Conservation (phyloP, 441 rosid species). For the Dalechampia spathulata region DNA sequence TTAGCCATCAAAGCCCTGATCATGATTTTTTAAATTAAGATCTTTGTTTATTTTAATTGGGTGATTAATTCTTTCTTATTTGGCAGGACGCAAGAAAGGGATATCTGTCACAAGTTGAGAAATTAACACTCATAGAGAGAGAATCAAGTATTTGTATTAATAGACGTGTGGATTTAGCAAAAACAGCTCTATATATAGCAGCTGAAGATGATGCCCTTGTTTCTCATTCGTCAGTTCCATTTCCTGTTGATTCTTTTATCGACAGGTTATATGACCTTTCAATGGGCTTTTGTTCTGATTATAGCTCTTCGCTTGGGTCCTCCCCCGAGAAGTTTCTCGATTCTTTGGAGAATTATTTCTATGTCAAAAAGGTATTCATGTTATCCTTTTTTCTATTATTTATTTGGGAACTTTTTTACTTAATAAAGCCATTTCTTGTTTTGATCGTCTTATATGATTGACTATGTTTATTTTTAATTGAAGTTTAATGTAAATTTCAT, state of each 20-base stretch:
- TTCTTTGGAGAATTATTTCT: slow-evolving; percentile 41
- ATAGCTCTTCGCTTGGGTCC: slow-evolving; percentile 25
- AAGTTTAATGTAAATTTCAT: too few relatives aligned
- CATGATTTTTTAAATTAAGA: too few relatives aligned
- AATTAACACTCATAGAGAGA: slow-evolving; percentile 42
- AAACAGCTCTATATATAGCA: slow-evolving; percentile 47
- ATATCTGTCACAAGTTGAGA: slow-evolving; percentile 30
- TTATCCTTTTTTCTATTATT: too few relatives aligned
- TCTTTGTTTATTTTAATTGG: neutral
- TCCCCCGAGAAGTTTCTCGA: slow-evolving; percentile 43
- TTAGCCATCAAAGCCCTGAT: too few relatives aligned
- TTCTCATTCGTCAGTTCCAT: slow-evolving; percentile 58
- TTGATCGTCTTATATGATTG: too few relatives aligned
- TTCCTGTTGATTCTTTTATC: slow-evolving; percentile 55
- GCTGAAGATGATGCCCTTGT: slow-evolving; percentile 67
- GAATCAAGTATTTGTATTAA: slow-evolving; percentile 51
- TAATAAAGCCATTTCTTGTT: too few relatives aligned
- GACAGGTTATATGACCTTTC: slow-evolving; percentile 59
- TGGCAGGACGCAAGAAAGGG: slow-evolving; percentile 54
- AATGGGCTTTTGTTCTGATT: slow-evolving; percentile 46
- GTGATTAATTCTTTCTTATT: slow-evolving; percentile 6
- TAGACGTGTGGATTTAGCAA: slow-evolving; percentile 45
- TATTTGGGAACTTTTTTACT: neutral
- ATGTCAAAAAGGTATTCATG: slow-evolving; percentile 39
- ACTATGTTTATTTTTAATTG: too few relatives aligned